Evolutionary conservation across 768 basidiomycete genomes (phyloP), one percentile per base, ranked within the genome.

Genomic region (Lactarius hatsudake): DNA sequence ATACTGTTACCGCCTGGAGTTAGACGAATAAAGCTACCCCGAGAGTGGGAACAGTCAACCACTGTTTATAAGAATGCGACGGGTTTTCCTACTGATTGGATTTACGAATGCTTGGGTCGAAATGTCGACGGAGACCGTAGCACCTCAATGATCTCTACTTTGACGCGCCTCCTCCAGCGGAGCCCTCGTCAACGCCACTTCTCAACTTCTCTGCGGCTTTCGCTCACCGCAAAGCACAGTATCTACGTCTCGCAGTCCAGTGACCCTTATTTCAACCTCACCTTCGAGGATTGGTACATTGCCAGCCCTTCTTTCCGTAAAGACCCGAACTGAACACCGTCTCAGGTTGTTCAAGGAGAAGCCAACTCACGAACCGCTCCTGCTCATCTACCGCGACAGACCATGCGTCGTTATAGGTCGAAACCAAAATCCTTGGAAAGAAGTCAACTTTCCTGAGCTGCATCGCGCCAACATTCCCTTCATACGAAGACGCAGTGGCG

Each of bases 351-450:
- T 97, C 75, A 86, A 93, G 72, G 86, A 92, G 72, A 86, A 90
- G 56, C 79, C 85, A 3, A 81, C 82, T 6, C 78, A 86, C 4
- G 78, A 82, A 43, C 93, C 94, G 1, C 80, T 96, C 51, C 82
- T 99, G 23, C 82, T 97, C 56, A 77, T 99, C 63, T 99, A 98
- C 76, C 86, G 93, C 36, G 91, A 98, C 74, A 75, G 78, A 0
- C 93, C 94, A 3, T 95, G 94, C 73, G 93, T 98, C 20, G 84
- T 99, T 62, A 93, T 98, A 63, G 96, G 96, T 0, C 81, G 96
- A 61, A 96, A 98, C 75, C 97, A 99, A 80, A 98, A 97, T 71
- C 96, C 96, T 18, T 98, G 96, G 96, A 97, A 94, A 75, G 96
- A 99, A 74, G 87, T 95, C 71, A 96, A 96, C 72, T 83, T 96